phyloP scores from a whole-genome alignment of 83 land plant genomes.

The Picea abies region DNA sequence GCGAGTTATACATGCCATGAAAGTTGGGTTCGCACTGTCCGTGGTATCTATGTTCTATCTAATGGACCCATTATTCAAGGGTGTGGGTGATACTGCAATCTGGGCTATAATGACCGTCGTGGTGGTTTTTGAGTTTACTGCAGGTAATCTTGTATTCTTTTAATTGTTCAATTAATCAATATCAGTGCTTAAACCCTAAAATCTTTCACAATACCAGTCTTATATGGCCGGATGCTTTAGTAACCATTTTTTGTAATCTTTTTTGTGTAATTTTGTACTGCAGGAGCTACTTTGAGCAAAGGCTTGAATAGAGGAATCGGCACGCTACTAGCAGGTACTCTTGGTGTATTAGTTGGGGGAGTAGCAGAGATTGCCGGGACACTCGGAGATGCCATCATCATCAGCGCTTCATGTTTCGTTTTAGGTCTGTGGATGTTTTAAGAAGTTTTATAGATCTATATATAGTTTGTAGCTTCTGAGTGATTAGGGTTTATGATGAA shows the following conservation, averaged over 20 bases:
- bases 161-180: too few relatives aligned
- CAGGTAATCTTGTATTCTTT: constrained; percentile 35
- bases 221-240: too few relatives aligned
- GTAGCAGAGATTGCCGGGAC: constrained; percentile 8
- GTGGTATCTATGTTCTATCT: constrained; percentile 51
- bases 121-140: constrained; percentile 81
- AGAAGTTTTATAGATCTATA: too few relatives aligned
- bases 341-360: constrained; percentile 40
- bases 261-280: too few relatives aligned
- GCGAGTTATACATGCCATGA: constrained; percentile 45
- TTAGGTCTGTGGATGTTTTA: constrained; percentile 19
- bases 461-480: too few relatives aligned
- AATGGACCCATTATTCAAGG: constrained; percentile 51
- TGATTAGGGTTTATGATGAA: too few relatives aligned
- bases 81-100: constrained; percentile 63
- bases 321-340: constrained; percentile 29
- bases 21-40: constrained; percentile 68
- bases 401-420: constrained; percentile 43
- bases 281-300: constrained; percentile 4
- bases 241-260: too few relatives aligned
- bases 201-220: too few relatives aligned
- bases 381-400: not conserved
- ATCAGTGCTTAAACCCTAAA: too few relatives aligned
- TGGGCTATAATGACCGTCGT: constrained; percentile 90
- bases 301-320: constrained; percentile 44